Base-by-base conservation (phyloP, 805 yeast genomes). In the Kodamaea kaohsiungensis region DNA sequence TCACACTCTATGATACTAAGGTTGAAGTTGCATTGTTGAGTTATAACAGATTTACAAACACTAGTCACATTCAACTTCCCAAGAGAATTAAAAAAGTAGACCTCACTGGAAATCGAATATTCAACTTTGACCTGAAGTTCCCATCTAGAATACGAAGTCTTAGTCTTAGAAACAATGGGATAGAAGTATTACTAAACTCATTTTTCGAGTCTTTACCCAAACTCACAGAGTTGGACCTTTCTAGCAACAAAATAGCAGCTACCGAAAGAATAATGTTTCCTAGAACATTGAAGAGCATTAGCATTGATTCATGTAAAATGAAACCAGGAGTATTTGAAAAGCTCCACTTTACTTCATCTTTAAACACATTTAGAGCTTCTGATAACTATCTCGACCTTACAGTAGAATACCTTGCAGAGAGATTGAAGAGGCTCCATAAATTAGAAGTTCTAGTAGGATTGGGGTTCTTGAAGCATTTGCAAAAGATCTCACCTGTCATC, bases 31-130 rank as follows among this genome's bases (percentile, higher is more conserved):
- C 27, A 30, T 15, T 10, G 17, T 16, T 45, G 38, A 45, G 22
- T 30, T 16, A 33, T 35, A 45, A 45, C 48, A 45, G 9, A 35
- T 25, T 45, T 19, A 45, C 37, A 16, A 45, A 45, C 19, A 27
- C 18, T 15, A 45, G 38, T 7, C 38, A 45, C 7, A 27, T 45
- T 2, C 17, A 45, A 10, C 37, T 45, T 16, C 48, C 48, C 2
- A 16, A 16, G 15, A 27, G 35, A 13, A 27, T 45, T 10, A 45
- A 18, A 18, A 33, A 18, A 17, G n/a, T 45, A 7, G 25, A 45
- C n/a, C 48, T 45, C n/a, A 10, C 48, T 2, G 38, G 38, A n/a
- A 45, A 45, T 16, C 15, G 37, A 45, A 45, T 45, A 27, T 40
- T 10, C 22, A 16, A 17, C 19, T 40, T 40, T 16, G 45, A 40